phyloP scores from a whole-genome alignment of 768 basidiomycete genomes.

The Leccinum subgranulosum region DNA sequence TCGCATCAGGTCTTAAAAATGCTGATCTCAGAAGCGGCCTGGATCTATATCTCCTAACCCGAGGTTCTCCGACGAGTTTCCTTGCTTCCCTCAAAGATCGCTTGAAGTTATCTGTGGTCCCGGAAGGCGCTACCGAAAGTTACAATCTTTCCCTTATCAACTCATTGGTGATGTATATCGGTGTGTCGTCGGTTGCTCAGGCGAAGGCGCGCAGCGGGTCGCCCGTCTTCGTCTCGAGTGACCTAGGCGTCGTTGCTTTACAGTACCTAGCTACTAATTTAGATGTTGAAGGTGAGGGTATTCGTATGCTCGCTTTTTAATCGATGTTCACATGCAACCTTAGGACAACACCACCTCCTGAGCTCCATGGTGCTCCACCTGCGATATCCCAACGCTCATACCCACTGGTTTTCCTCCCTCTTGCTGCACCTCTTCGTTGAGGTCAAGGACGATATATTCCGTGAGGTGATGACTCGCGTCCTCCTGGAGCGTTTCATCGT shows the following conservation, averaged over 20 bases:
- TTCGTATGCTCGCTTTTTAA: background rate
- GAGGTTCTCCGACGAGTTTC: constrained; percentile 68
- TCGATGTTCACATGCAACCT: background rate
- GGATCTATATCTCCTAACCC: constrained; percentile 81
- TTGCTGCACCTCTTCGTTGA: constrained; percentile 85
- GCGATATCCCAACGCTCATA: constrained; percentile 98
- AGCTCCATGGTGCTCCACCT: constrained; percentile 92
- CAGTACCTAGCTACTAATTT: constrained; percentile 80
- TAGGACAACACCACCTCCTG: constrained; percentile 94
- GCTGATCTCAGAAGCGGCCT: constrained; percentile 76
- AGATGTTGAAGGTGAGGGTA: constrained; percentile 80
- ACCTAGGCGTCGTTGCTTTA: constrained; percentile 82
- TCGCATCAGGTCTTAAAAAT: constrained; percentile 74
- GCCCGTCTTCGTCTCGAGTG: constrained; percentile 74
- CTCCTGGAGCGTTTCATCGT: constrained; percentile 93
- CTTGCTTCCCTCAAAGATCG: constrained; percentile 77
- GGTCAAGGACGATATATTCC: constrained; percentile 70
- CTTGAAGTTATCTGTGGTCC: constrained; percentile 48
- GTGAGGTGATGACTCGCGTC: constrained; percentile 83
- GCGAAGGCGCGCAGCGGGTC: constrained; percentile 82
- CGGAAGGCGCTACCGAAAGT: constrained; percentile 49
- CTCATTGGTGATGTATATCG: constrained; percentile 92
- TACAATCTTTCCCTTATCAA: constrained; percentile 93
- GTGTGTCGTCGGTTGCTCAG: constrained; percentile 89
- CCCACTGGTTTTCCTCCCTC: constrained; percentile 94